These are phyloP conservation scores for Trichoderma simmonsii DNA, from an alignment of 2,329 filamentous ascomycete species.

Conservation along the genomic window DNA sequence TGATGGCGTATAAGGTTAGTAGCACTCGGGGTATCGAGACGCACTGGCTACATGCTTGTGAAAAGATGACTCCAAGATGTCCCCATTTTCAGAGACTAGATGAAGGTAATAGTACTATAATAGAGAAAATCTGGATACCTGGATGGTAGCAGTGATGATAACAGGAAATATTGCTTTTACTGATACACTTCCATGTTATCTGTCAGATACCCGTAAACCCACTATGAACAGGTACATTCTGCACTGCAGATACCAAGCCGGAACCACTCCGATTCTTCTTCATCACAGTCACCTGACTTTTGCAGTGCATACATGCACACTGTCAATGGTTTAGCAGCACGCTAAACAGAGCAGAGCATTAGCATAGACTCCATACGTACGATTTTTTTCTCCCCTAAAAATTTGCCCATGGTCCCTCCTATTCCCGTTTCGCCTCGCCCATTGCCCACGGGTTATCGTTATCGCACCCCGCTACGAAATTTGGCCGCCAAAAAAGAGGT, in stretches of 20 bases:
- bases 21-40: not conserved
- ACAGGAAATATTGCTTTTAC: too few relatives aligned
- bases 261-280: not conserved
- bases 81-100: not conserved
- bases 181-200: too few relatives aligned
- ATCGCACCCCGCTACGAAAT: slow-evolving; percentile 36
- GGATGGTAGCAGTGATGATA: not conserved
- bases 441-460: slow-evolving; percentile 36
- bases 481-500: slow-evolving; percentile 19
- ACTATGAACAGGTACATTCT: too few relatives aligned
- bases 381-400: not conserved
- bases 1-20: not conserved
- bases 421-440: not conserved
- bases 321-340: not conserved
- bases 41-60: not conserved
- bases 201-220: too few relatives aligned
- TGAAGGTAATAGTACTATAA: too few relatives aligned
- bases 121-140: not conserved
- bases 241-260: not conserved
- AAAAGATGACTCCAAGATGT: not conserved
- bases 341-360: not conserved
- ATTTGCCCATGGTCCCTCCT: not conserved
- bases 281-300: not conserved
- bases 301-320: not conserved
- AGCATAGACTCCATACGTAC: not conserved